These are phyloP conservation scores for Solanum chiquidenum DNA, from an alignment of 257 asterid species.

Conservation along the genomic window DNA sequence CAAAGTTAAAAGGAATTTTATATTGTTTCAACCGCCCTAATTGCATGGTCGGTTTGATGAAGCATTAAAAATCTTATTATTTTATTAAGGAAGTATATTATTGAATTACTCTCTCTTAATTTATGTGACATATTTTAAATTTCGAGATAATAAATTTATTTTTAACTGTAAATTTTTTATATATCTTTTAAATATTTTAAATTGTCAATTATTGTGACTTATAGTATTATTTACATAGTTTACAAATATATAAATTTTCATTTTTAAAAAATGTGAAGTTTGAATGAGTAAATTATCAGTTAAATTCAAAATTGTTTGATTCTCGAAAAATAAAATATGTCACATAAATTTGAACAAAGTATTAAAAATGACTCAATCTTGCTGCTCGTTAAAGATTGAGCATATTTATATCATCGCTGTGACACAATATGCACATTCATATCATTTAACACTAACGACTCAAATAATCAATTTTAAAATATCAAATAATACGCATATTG, in stretches of 20 bases:
- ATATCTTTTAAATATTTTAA: too few species aligned
- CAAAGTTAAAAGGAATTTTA: not conserved
- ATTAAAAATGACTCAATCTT: not conserved
- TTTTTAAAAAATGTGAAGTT: too few species aligned
- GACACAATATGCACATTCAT: not conserved
- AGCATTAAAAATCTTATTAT: not conserved
- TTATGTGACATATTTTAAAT: too few species aligned
- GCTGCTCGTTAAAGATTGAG: not conserved
- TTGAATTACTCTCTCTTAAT: too few species aligned
- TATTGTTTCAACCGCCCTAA: not conserved
- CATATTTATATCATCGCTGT: not conserved
- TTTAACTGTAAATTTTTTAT: accelerated
- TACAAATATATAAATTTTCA: too few species aligned
- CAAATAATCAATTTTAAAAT: not conserved
- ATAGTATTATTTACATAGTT: accelerated
- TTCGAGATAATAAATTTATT: accelerated
- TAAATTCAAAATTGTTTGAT: too few species aligned
- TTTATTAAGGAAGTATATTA: not conserved
- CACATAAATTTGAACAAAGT: accelerated
- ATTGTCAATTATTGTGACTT: too few species aligned
- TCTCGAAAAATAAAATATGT: accelerated
- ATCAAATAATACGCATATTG: not conserved
- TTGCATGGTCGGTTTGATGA: not conserved
- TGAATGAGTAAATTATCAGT: accelerated
- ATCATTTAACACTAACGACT: not conserved